Base-by-base conservation (phyloP, 2,329 filamentous ascomycete genomes). In the Hypoxylon sp. region DNA sequence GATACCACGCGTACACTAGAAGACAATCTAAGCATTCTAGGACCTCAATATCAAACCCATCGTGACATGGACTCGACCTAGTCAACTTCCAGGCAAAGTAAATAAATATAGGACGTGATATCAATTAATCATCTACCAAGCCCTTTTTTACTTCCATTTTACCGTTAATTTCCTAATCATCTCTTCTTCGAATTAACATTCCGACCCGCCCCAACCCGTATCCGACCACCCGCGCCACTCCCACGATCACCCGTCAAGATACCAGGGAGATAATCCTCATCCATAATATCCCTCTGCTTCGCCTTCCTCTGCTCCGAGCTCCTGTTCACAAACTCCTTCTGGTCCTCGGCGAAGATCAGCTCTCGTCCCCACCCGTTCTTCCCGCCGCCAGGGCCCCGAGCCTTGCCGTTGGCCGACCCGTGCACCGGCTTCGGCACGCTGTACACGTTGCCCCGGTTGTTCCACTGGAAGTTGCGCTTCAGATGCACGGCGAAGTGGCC, bases 391-490 rank as follows among this genome's bases (percentile, higher is more conserved):
- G 77, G 64, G 4, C 72, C 78, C 75, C 82, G 71, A 73, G 76
- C 79, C 70, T 91, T 91, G 35, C 91, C 91, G 70, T 86, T 96
- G 5, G 92, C 75, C 9, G 83, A 87, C 2, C 94, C 94, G 54
- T 89, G 84, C 8, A 89, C 82, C 0, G 94, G 90, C 75, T 97
- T 97, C 1, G 94, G 94, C 32, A 99, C 86, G 69, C 91, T 95
- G 77, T 88, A 99, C 26, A 90, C 84, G 71, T 97, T 94, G 42
- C 94, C 94, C 16, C 92, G 82, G 62, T 88, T 96, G 73, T 96
- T 97, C 87, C 88, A 96, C 74, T 97, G 91, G 78, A 94, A 96
- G 71, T 96, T 96, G 72, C 86, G 87, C 78, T 96, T 96, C 52
- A 99, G 78, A 69, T 97, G 90, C 52, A 99, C 73, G 51, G 82